These are phyloP conservation scores for Colletotrichum noveboracense DNA, from an alignment of 2,329 filamentous ascomycete genomes.

Conservation along the genomic window DNA sequence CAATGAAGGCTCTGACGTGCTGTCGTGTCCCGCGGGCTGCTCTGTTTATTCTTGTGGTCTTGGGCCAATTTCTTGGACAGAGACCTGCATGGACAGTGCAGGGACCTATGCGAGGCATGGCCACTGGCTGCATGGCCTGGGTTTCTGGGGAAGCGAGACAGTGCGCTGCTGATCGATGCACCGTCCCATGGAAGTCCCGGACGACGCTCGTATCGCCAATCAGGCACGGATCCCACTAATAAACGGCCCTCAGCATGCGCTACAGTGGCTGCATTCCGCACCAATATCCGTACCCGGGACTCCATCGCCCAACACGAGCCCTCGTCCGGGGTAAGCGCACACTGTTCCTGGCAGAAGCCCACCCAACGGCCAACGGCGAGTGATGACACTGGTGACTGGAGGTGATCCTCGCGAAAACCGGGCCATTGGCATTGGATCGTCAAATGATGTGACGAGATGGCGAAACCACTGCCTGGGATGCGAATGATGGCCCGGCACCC, in stretches of 20 bases:
- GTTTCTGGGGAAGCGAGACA: not conserved
- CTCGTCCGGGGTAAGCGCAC: conserved; percentile 6
- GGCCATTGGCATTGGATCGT: not conserved
- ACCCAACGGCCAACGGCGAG: not conserved
- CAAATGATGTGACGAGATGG: not conserved
- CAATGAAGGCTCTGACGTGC: conserved; percentile 7
- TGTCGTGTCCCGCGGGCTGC: not conserved
- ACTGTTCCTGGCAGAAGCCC: conserved; percentile 5
- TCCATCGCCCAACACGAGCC: conserved; percentile 16
- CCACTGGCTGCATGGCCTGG: not conserved
- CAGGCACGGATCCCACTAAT: conserved; percentile 1
- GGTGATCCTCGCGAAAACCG: not conserved
- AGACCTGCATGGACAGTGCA: conserved; percentile 15
- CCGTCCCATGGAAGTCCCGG: not conserved
- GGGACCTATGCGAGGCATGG: not conserved
- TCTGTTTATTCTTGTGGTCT: conserved; percentile 5
- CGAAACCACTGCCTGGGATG: not conserved
- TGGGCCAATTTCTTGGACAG: not conserved
- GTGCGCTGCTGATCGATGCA: not conserved
- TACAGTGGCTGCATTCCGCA: conserved; percentile 17
- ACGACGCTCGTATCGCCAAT: conserved; percentile 7
- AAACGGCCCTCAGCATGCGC: not conserved
- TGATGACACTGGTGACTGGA: not conserved
- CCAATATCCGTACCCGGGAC: not conserved
- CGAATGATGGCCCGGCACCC: not conserved